phyloP scores from a whole-genome alignment of 2,329 filamentous ascomycete genomes.

The Verticillium dahliae region DNA sequence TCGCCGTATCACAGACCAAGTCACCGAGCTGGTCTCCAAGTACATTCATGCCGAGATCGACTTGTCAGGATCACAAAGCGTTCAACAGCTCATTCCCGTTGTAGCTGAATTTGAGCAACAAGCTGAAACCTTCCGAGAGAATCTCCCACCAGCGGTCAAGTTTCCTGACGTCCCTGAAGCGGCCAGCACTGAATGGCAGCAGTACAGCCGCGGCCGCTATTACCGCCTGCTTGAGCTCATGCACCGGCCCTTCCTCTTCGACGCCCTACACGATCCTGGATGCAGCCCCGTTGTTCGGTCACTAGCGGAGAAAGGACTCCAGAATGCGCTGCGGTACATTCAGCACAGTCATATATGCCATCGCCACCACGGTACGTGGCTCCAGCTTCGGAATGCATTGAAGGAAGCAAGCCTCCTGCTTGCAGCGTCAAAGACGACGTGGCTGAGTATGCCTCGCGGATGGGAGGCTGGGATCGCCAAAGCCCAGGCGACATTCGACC shows the following conservation, averaged over 20 bases:
- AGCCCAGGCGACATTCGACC: not conserved
- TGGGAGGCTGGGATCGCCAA: not conserved
- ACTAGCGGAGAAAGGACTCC: not conserved
- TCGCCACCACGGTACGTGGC: not conserved
- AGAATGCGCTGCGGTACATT: not conserved
- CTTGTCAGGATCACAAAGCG: not conserved
- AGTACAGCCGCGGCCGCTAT: slow-evolving; percentile 1
- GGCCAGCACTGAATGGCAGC: not conserved
- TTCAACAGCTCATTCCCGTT: not conserved
- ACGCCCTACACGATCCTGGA: not conserved
- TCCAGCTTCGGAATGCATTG: not conserved
- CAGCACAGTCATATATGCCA: not conserved
- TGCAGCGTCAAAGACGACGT: not conserved
- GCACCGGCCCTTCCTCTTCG: not conserved
- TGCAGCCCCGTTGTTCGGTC: not conserved
- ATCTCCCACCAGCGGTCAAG: not conserved
- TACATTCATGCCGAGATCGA: not conserved
- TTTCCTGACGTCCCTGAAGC: not conserved
- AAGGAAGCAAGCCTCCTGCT: not conserved
- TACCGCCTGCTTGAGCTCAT: not conserved
- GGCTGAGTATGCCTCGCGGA: not conserved
- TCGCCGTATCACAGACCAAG: not conserved
- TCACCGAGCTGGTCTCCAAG: not conserved
- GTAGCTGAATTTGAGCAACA: not conserved
- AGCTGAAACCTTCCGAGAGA: not conserved